Conservation (phyloP, 257 asterid genomes). For the Gentiana straminea region DNA sequence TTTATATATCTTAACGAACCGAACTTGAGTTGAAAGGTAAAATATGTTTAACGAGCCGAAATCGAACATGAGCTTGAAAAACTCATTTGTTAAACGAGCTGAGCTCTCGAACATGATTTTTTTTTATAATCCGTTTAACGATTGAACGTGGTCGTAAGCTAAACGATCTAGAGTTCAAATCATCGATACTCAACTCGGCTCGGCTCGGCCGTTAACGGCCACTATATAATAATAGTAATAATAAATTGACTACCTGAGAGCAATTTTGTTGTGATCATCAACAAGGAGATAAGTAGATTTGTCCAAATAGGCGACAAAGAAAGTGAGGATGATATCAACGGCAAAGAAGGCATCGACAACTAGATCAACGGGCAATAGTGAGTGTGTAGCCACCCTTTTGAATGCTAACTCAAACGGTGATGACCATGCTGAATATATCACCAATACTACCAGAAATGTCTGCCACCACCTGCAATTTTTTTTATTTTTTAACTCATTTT, state of each 20-base stretch:
- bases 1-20: too few relatives aligned
- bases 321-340: slow-evolving; percentile 63
- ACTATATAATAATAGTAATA: too few relatives aligned
- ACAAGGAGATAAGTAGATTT: slow-evolving; percentile 63
- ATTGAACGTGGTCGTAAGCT: too few relatives aligned
- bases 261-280: slow-evolving; percentile 65
- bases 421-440: slow-evolving; percentile 91
- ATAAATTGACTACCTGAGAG: slow-evolving; percentile 27
- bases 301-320: slow-evolving; percentile 84
- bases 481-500: neutral
- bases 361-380: slow-evolving; percentile 67
- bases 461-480: slow-evolving; percentile 62
- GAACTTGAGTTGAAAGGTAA: too few relatives aligned
- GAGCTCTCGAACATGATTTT: too few relatives aligned
- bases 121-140: too few relatives aligned
- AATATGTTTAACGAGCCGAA: too few relatives aligned
- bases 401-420: slow-evolving; percentile 92
- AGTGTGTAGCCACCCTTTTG: slow-evolving; percentile 39
- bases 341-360: slow-evolving; percentile 68
- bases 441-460: slow-evolving; percentile 66
- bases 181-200: too few relatives aligned
- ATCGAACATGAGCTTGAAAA: too few relatives aligned
- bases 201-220: too few relatives aligned
- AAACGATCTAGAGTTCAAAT: too few relatives aligned
- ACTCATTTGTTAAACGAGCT: too few relatives aligned